Conservation (phyloP, 2,329 filamentous ascomycete genomes). For the Ophiostoma himal-ulmi region DNA sequence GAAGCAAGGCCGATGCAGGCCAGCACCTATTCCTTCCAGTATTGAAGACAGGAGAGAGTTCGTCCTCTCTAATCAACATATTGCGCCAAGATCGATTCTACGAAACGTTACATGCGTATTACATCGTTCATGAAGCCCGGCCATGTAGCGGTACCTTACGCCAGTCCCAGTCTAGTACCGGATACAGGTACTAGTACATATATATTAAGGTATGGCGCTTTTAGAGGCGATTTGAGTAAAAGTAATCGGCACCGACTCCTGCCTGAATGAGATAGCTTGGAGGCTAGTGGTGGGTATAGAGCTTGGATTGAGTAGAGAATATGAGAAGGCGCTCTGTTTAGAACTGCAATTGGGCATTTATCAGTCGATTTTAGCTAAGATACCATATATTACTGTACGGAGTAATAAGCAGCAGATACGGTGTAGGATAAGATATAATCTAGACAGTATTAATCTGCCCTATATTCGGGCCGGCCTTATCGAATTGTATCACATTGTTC, state of each 20-base stretch:
- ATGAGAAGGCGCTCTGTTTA: neutral
- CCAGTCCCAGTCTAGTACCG: neutral
- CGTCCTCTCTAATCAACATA: no score
- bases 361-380: no score
- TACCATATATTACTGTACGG: no score
- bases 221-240: neutral
- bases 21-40: no score
- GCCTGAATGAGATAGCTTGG: slow-evolving; percentile 17
- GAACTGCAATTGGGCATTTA: no score
- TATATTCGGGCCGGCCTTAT: no score
- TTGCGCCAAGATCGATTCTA: slow-evolving; percentile 14
- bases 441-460: no score
- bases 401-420: no score
- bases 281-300: neutral
- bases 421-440: no score
- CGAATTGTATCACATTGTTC: no score
- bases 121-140: neutral
- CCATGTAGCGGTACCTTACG: neutral
- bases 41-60: no score
- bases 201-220: neutral
- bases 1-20: no score
- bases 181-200: neutral
- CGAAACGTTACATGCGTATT: slow-evolving; percentile 26
- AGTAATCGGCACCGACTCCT: slow-evolving; percentile 16
- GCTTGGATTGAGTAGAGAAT: neutral